These are phyloP conservation scores for Polygonum maritimum DNA, from an alignment of 148 eudicot species.

Conservation along the genomic window DNA sequence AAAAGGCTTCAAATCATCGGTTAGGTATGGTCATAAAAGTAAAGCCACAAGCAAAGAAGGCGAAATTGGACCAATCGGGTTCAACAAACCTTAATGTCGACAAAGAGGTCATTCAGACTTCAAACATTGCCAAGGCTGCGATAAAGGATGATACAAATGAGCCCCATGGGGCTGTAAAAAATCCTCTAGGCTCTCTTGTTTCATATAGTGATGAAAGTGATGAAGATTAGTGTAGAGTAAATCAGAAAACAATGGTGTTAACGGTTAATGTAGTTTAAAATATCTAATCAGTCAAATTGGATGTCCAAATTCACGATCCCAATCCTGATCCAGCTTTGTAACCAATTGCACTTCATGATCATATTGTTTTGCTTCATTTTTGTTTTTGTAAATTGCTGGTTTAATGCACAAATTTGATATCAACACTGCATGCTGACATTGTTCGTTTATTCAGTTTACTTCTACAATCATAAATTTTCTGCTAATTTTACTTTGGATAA, in stretches of 20 bases:
- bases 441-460: not conserved
- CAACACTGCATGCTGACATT: not conserved
- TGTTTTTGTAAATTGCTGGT: not conserved
- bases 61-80: constrained; percentile 35
- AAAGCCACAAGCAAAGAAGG: constrained; percentile 71
- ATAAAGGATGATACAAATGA: constrained; percentile 14
- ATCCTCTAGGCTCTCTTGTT: constrained; percentile 68
- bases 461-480: not conserved
- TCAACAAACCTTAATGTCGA: constrained; percentile 14
- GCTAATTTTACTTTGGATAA: not conserved
- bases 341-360: not conserved
- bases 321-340: not conserved
- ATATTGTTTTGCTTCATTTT: not conserved
- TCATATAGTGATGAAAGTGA: constrained; percentile 83
- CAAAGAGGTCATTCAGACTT: not conserved
- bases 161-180: constrained; percentile 15
- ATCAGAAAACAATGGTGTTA: not conserved
- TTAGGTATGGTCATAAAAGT: constrained; percentile 55
- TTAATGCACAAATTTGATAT: not conserved
- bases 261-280: not conserved
- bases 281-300: not conserved
- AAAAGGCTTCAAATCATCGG: constrained; percentile 38
- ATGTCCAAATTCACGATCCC: not conserved
- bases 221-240: constrained; percentile 33
- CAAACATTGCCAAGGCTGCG: constrained; percentile 8